Evolutionary conservation across 257 asterid genomes (phyloP).

Genomic region (Solanum phureja): DNA sequence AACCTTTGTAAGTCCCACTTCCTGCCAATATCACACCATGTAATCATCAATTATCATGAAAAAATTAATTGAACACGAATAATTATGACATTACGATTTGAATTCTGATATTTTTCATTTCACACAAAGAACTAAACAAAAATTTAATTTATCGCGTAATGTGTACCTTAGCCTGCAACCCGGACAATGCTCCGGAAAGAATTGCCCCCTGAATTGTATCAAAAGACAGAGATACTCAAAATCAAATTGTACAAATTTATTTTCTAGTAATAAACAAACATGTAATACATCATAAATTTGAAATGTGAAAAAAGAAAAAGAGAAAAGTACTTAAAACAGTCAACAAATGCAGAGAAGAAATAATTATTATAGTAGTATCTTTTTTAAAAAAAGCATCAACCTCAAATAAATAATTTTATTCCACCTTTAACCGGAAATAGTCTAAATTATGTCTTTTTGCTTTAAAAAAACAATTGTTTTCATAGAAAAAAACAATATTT

Average conservation of each 20-base stretch:
- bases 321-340: background rate
- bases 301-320: background rate
- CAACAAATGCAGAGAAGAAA: background rate
- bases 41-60: background rate
- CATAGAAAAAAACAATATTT: background rate
- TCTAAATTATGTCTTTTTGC: background rate
- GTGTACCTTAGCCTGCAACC: slow-evolving; percentile 66
- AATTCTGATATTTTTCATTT: background rate
- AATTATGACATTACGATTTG: background rate
- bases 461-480: background rate
- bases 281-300: no score
- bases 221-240: background rate
- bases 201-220: slow-evolving; percentile 66
- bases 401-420: background rate
- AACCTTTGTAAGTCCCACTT: slow-evolving; percentile 55
- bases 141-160: background rate
- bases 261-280: no score
- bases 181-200: slow-evolving; percentile 72
- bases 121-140: no score
- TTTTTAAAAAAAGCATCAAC: background rate
- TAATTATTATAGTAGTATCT: background rate
- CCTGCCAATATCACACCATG: slow-evolving; percentile 28
- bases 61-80: background rate
- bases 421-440: no score
- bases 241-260: no score